phyloP scores from a whole-genome alignment of 192 early-diverging fungal species.

The Podila clonocystis region DNA sequence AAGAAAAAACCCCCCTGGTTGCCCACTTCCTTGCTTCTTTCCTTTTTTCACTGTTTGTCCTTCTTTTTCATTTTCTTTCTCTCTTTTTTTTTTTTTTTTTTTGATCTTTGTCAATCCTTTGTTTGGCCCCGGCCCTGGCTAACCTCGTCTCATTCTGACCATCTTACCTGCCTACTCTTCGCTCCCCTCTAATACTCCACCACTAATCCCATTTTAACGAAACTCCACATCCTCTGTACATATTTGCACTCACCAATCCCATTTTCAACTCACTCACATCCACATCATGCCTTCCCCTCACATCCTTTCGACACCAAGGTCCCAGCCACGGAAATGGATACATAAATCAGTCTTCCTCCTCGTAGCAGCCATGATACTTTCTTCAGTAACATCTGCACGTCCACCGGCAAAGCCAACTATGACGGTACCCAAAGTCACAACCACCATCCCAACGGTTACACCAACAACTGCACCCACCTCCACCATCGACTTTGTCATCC shows the following conservation, averaged over 20 bases:
- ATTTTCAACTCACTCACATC: too few species aligned
- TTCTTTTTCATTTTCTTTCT: conserved; percentile 1
- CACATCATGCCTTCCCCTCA: too few species aligned
- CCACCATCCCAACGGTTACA: not conserved
- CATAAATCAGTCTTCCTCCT: too few species aligned
- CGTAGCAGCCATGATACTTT: not conserved
- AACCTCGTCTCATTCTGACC: not conserved
- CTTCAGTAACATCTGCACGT: not conserved
- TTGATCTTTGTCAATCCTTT: not conserved
- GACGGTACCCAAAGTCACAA: not conserved
- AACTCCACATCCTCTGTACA: not conserved
- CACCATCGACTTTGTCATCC: conserved; percentile 8
- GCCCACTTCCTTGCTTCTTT: not conserved
- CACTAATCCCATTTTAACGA: not conserved
- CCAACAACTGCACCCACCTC: not conserved
- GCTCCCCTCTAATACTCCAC: not conserved
- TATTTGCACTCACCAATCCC: too few species aligned
- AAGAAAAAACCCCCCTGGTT: too few species aligned
- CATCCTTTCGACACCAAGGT: too few species aligned
- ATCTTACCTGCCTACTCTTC: not conserved
- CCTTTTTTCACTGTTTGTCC: not conserved
- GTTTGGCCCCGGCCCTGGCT: not conserved
- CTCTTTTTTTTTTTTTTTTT: not conserved
- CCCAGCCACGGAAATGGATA: too few species aligned
- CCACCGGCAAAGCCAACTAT: not conserved